A percentile compares a stretch with the other conserved stretches of the same genome.
Evolutionary conservation across 1,284 basidiomycete genomes (phyloP).

Genomic region (Calocybe gambosa): DNA sequence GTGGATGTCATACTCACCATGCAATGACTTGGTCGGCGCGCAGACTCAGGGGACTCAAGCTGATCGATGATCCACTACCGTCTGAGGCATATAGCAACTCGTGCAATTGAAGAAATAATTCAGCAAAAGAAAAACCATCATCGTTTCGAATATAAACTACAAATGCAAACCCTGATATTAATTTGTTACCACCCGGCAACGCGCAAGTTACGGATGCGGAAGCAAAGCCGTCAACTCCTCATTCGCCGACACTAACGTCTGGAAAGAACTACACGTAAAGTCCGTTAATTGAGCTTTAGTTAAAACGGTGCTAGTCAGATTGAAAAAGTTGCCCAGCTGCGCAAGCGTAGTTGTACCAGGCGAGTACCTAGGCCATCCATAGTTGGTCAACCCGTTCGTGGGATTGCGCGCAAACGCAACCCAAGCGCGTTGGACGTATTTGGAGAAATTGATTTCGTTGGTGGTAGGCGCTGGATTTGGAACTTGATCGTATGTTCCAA

Average conservation of each 20-base stretch:
- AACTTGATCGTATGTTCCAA: conserved; percentile 23
- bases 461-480: conserved; percentile 17
- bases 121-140: too few species aligned
- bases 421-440: conserved; percentile 26
- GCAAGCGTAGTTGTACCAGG: conserved; percentile 22
- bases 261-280: conserved; percentile 15
- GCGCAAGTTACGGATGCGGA: background rate
- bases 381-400: conserved; percentile 18
- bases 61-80: too few species aligned
- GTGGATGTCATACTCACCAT: too few species aligned
- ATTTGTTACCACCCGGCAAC: too few species aligned
- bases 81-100: too few species aligned
- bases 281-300: conserved; percentile 20
- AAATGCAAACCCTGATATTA: too few species aligned
- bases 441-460: conserved; percentile 23
- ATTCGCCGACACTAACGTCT: conserved; percentile 1
- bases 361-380: conserved; percentile 28
- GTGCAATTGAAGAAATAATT: too few species aligned
- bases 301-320: conserved; percentile 23
- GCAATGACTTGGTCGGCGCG: too few species aligned
- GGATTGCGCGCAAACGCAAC: conserved; percentile 28
- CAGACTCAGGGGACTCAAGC: too few species aligned
- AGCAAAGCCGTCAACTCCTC: conserved; percentile 10
- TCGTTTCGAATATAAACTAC: too few species aligned
- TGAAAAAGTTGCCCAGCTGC: conserved; percentile 24